phyloP scores from a whole-genome alignment of 768 basidiomycete species.

The Mycena vulgaris region DNA sequence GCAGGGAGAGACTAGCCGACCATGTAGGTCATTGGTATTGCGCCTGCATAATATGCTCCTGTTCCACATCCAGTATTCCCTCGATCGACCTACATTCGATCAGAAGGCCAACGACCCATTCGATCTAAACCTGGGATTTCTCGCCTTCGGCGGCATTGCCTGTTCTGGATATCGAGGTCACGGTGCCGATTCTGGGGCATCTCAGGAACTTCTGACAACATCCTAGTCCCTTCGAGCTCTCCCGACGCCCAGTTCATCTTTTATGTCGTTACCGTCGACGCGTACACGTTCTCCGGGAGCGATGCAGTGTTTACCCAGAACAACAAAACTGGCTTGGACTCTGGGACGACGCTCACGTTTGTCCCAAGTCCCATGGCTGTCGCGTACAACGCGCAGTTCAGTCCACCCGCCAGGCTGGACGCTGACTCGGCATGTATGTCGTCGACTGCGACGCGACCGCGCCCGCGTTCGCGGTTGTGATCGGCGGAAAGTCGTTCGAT shows the following conservation, averaged over 20 bases:
- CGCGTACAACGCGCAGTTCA: constrained; percentile 36
- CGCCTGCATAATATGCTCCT: no score
- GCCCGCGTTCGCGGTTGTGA: constrained; percentile 35
- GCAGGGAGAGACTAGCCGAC: no score
- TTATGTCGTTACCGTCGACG: constrained; percentile 36
- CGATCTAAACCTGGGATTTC: constrained; percentile 35
- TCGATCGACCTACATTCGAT: constrained; percentile 36
- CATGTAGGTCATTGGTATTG: no score
- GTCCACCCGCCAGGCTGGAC: constrained; percentile 26
- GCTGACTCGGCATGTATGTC: constrained; percentile 25
- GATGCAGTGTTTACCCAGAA: constrained; percentile 5
- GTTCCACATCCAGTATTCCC: no score
- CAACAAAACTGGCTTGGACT: constrained; percentile 20
- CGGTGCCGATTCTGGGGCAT: constrained; percentile 37
- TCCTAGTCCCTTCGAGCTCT: constrained; percentile 26
- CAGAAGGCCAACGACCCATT: constrained; percentile 25
- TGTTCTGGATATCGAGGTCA: constrained; percentile 18
- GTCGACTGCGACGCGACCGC: constrained; percentile 37
- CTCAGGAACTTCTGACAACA: no score
- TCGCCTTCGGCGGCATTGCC: constrained; percentile 40
- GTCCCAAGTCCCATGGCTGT: constrained; percentile 36
- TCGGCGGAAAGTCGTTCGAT: constrained; percentile 36
- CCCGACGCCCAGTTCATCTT: constrained; percentile 19
- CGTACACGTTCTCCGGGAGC: constrained; percentile 36
- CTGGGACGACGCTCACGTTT: constrained; percentile 36